phyloP scores from a whole-genome alignment of 2,329 filamentous ascomycete species.

The Moelleriella libera region DNA sequence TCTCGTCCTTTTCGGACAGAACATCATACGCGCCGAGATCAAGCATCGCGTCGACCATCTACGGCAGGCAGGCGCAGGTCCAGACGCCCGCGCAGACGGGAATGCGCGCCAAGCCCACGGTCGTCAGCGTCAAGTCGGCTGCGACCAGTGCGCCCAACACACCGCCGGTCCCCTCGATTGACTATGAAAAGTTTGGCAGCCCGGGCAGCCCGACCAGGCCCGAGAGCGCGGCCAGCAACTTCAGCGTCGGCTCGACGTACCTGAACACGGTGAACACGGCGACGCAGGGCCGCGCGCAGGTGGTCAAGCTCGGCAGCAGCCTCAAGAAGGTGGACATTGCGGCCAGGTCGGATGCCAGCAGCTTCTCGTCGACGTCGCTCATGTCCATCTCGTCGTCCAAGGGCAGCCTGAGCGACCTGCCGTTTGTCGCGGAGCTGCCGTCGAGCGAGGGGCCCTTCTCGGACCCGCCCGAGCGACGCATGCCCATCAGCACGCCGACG shows the following conservation, averaged over 20 bases:
- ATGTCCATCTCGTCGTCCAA: constrained; percentile 4
- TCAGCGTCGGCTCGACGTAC: constrained; percentile 55
- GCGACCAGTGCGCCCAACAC: constrained; percentile 37
- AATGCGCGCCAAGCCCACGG: constrained; percentile 75
- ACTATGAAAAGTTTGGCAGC: constrained; percentile 43
- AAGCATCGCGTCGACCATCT: constrained; percentile 85
- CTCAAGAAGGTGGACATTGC: constrained; percentile 30
- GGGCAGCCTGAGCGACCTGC: constrained; percentile 25
- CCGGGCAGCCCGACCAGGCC: constrained; percentile 19
- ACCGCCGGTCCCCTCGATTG: constrained; percentile 61
- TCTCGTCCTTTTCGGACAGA: constrained; percentile 48
- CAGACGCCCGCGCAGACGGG: constrained; percentile 73
- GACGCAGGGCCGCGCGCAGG: constrained; percentile 41
- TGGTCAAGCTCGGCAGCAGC: constrained; percentile 42
- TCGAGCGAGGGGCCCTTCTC: constrained; percentile 42
- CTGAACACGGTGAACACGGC: constrained; percentile 51
- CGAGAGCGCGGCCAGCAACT: constrained; percentile 42
- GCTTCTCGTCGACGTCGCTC: constrained; percentile 9
- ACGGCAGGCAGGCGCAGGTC: constrained; percentile 79
- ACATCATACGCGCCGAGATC: constrained; percentile 49
- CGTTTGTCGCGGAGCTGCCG: constrained; percentile 35
- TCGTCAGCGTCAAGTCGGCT: constrained; percentile 79
- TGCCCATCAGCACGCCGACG: constrained; percentile 23
- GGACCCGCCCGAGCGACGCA: constrained; percentile 30
- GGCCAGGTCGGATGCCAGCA: constrained; percentile 22